Base-by-base conservation (phyloP, 2,329 filamentous ascomycete species). In the Ascocoryne sarcoides region DNA sequence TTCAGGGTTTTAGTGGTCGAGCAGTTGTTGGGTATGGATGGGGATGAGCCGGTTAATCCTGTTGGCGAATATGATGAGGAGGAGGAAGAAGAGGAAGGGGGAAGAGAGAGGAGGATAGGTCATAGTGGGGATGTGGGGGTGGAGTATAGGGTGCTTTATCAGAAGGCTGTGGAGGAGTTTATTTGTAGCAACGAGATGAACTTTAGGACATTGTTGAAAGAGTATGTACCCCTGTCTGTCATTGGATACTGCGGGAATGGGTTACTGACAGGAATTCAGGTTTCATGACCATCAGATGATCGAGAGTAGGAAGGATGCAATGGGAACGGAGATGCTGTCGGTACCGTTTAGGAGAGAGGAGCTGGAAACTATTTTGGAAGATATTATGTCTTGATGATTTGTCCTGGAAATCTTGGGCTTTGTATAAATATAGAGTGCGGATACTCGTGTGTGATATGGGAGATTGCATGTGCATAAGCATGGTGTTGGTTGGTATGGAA, bases 231-330 rank as follows among this genome's bases (percentile, higher is more conserved):
- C 5, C 28, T 4, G 10, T 32, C 23, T n/a, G 3, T 18, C 38
- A 5, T 10, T 3, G 19, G 26, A 19, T 28, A 26, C 10, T 30
- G n/a, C n/a, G n/a, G n/a, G n/a, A n/a, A n/a, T n/a, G n/a, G n/a
- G n/a, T 16, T 43, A 36, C 55, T 63, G 45, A 67, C 59, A 39
- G 42, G 12, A 17, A n/a, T 15, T 31, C 38, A 84, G 79, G 62
- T 92, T 98, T 61, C 87, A 95, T 59, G 92, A 98, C 56, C 92
- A 98, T 66, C 87, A 95, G 58, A 96, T 98, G 79, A 84, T 98
- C 48, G 86, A 86, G 40, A 93, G 84, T 46, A 77, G 80, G 47
- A 90, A 90, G 58, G 90, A 98, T 60, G 74, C 76, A 0, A 68
- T 89, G 42, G 92, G 92, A 3, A 89, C 83, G 2, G 92, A 96